Percentiles rank a stretch among this genome's conserved stretches.
These are phyloP conservation scores for Leccinum disarticulatum DNA, from an alignment of 768 basidiomycete species.

Conservation along the genomic window DNA sequence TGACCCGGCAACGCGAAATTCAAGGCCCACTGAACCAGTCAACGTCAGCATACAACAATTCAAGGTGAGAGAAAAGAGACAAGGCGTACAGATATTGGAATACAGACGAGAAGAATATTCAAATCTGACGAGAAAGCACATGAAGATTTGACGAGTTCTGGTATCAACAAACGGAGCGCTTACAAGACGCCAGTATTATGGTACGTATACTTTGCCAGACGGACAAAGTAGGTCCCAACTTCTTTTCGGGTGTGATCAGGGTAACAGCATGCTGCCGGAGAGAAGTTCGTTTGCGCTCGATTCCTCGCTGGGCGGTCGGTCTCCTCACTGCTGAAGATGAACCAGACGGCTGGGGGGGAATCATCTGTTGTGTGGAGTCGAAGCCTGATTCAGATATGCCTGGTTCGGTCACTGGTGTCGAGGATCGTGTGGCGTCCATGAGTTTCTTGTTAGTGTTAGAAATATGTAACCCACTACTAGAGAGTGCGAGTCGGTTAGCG, in stretches of 20 bases:
- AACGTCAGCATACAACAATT: not conserved
- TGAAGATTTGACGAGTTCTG: not conserved
- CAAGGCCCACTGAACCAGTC: conserved; percentile 60
- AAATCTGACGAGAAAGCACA: conserved; percentile 45
- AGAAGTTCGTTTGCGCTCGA: conserved; percentile 6
- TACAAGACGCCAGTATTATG: conserved; percentile 60
- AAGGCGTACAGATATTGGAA: conserved; percentile 61
- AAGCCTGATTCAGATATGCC: conserved; percentile 5
- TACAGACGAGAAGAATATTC: conserved; percentile 69
- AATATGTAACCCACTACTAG: conserved; percentile 11
- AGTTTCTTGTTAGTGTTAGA: not conserved
- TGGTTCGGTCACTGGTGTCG: conserved; percentile 13
- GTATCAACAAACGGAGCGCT: conserved; percentile 10
- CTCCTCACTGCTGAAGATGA: conserved; percentile 17
- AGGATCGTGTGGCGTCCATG: conserved; percentile 18
- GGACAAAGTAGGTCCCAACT: conserved; percentile 43
- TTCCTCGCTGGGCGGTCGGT: not conserved
- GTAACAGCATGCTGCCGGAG: conserved; percentile 24
- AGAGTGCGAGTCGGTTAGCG: not conserved
- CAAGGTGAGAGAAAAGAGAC: not conserved
- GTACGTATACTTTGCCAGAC: conserved; percentile 48
- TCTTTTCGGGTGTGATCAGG: conserved; percentile 40
- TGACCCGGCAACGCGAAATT: conserved; percentile 54
- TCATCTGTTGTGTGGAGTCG: conserved; percentile 4
- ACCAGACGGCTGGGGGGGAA: conserved; percentile 9